Evolutionary conservation across 208 protist species (phyloP).

Genomic region (Spironucleus salmonicida): DNA sequence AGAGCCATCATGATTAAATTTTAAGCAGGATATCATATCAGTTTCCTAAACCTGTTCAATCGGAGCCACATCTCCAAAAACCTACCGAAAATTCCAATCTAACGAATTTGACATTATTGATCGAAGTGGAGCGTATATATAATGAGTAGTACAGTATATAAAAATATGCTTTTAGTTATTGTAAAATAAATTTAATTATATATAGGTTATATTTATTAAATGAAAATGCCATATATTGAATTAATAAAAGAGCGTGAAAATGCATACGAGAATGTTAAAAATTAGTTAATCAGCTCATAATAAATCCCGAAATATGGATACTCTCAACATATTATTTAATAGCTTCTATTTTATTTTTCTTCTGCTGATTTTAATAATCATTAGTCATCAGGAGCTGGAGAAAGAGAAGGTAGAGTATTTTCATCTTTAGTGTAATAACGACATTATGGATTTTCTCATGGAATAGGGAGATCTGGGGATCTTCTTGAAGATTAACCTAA

Average conservation of each 20-base stretch:
- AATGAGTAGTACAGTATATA: no score
- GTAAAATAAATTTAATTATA: no score
- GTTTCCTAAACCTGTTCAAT: slow-evolving; percentile 5
- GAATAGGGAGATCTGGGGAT: slow-evolving; percentile 31
- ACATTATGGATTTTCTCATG: slow-evolving; percentile 65
- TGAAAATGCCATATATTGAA: no score
- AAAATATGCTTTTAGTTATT: no score
- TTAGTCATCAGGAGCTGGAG: slow-evolving; percentile 59
- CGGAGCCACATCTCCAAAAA: slow-evolving; percentile 16
- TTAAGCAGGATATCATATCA: slow-evolving; percentile 9
- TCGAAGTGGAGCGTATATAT: no score
- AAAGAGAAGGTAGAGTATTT: slow-evolving; percentile 75
- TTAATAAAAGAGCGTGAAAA: no score
- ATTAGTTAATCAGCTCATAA: neutral
- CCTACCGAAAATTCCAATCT: slow-evolving; percentile 24
- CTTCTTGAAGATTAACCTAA: slow-evolving; percentile 75
- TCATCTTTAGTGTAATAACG: slow-evolving; percentile 59
- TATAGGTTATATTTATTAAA: no score
- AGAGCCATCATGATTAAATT: neutral
- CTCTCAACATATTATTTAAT: slow-evolving; percentile 52
- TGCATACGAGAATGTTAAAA: no score
- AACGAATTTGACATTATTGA: neutral
- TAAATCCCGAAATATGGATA: neutral
- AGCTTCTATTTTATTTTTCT: slow-evolving; percentile 66
- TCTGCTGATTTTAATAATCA: slow-evolving; percentile 77